Percentiles rank a stretch among this genome's conserved stretches.
phyloP scores from a whole-genome alignment of 2,329 filamentous ascomycete genomes.

The Colletotrichum karsti region DNA sequence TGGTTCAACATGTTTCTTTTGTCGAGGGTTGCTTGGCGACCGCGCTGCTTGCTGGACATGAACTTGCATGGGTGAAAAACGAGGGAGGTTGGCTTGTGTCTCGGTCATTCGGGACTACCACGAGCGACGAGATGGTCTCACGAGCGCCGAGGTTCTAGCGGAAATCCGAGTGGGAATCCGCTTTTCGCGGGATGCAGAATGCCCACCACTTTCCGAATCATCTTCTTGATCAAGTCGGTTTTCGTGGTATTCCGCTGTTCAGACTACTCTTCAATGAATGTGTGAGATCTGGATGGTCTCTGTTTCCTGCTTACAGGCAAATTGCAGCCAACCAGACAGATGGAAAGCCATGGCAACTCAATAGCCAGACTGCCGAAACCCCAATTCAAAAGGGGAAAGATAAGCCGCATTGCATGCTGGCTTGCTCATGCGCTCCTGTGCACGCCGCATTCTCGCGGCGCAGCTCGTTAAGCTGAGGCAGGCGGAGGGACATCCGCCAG shows the following conservation, averaged over 20 bases:
- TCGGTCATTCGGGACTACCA: conserved; percentile 19
- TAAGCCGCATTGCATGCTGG: neutral
- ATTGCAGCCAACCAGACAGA: too few species aligned
- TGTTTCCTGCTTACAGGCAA: too few species aligned
- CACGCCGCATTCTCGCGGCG: neutral
- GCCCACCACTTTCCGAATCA: neutral
- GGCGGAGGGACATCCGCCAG: too few species aligned
- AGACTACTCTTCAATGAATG: too few species aligned
- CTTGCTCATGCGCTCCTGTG: neutral
- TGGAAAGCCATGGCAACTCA: too few species aligned
- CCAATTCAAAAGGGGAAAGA: neutral
- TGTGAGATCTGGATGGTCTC: too few species aligned
- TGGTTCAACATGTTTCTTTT: neutral
- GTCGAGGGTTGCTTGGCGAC: conserved; percentile 9
- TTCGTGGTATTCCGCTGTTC: too few species aligned
- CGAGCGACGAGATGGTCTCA: conserved; percentile 1
- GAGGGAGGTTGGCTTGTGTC: neutral
- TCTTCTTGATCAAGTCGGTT: too few species aligned
- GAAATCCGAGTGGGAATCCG: neutral
- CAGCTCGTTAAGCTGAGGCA: conserved; percentile 7
- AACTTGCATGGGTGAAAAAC: neutral
- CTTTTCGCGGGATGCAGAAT: neutral
- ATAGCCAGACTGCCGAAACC: neutral
- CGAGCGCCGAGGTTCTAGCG: conserved; percentile 6
- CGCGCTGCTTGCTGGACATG: too few species aligned